phyloP scores from a whole-genome alignment of 208 protist species.

The Crithidia brevicula region DNA sequence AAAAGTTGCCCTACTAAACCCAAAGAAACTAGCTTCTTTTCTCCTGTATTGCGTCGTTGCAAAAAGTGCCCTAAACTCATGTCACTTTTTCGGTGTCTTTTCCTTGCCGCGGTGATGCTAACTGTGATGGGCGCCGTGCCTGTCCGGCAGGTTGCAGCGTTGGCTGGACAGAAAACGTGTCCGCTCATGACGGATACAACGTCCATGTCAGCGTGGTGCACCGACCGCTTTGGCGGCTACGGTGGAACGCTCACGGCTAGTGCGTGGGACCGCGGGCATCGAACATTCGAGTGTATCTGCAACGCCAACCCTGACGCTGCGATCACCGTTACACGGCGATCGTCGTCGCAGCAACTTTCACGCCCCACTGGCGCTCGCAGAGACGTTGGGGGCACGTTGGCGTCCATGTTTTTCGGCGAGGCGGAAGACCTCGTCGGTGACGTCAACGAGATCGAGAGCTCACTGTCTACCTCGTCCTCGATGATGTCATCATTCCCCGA shows the following conservation, averaged over 20 bases:
- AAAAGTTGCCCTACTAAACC: too few relatives aligned
- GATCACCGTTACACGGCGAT: conserved; percentile 1
- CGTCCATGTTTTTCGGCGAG: too few relatives aligned
- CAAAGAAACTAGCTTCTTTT: too few relatives aligned
- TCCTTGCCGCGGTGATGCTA: background rate
- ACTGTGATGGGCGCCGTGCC: background rate
- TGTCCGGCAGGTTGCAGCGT: background rate
- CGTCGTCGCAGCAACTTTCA: background rate
- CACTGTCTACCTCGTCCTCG: background rate
- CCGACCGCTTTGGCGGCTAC: conserved; percentile 16
- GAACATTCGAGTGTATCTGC: conserved; percentile 25
- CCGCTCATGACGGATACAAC: background rate
- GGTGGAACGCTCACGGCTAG: conserved; percentile 19
- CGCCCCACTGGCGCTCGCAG: too few relatives aligned
- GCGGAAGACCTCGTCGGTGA: too few relatives aligned
- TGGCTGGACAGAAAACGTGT: conserved; percentile 12
- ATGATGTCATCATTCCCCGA: background rate
- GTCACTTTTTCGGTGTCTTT: background rate
- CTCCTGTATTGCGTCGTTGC: too few relatives aligned
- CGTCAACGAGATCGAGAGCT: too few relatives aligned
- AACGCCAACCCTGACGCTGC: conserved; percentile 23
- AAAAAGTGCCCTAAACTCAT: background rate
- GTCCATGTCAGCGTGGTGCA: conserved; percentile 21
- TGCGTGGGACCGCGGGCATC: background rate
- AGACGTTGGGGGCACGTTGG: too few relatives aligned